Conservation (phyloP, 768 basidiomycete species). For the Thelephora aurantiotincta region DNA sequence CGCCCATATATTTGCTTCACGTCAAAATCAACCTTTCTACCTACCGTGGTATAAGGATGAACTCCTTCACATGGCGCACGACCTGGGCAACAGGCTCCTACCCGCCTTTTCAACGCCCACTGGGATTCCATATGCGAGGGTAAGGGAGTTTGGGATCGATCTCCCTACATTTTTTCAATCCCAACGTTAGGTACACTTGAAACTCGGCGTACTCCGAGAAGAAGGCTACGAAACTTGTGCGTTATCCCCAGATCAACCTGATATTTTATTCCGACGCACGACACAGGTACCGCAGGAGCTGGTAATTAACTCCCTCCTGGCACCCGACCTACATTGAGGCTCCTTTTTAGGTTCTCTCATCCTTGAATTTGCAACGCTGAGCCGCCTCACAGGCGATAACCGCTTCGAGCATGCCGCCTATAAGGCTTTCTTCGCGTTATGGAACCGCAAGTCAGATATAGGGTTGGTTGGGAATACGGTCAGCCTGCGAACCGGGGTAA, state of each 20-base stretch:
- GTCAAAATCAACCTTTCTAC: constrained; percentile 49
- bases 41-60: constrained; percentile 79
- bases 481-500: constrained; percentile 67
- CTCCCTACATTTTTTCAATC: constrained; percentile 1
- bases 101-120: constrained; percentile 90
- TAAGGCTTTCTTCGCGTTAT: constrained; percentile 84
- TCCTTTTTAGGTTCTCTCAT: constrained; percentile 68
- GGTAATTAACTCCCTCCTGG: background rate
- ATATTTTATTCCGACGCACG: background rate
- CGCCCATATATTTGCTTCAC: constrained; percentile 70
- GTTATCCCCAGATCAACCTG: constrained; percentile 14
- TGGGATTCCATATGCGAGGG: constrained; percentile 85
- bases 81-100: constrained; percentile 74
- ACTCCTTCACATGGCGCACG: constrained; percentile 66
- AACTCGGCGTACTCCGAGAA: constrained; percentile 58
- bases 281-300: constrained; percentile 4
- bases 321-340: background rate
- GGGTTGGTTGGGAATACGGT: constrained; percentile 83
- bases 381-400: constrained; percentile 79
- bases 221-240: constrained; percentile 80
- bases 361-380: constrained; percentile 87
- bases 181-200: constrained; percentile 56
- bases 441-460: constrained; percentile 81
- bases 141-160: constrained; percentile 17
- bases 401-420: constrained; percentile 83